Evolutionary conservation across 2,329 filamentous ascomycete genomes (phyloP).

Genomic region (Cercospora janseana): DNA sequence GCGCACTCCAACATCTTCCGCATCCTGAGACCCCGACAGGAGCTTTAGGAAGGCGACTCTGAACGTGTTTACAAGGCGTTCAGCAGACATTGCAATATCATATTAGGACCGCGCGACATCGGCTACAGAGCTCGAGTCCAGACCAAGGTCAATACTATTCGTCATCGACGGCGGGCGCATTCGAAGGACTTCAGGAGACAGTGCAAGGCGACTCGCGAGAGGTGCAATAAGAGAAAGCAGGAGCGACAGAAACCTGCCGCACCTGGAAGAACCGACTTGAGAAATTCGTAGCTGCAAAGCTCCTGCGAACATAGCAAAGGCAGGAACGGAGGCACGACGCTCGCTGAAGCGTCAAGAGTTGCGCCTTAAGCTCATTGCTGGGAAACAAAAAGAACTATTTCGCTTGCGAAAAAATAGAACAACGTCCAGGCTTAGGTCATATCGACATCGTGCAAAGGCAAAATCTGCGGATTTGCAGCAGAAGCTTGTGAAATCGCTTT

Average conservation of each 20-base stretch:
- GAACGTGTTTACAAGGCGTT: constrained; percentile 3
- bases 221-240: background rate
- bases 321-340: background rate
- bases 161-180: constrained; percentile 7
- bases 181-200: constrained; percentile 8
- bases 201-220: constrained; percentile 2
- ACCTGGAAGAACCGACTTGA: background rate
- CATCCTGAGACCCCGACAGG: background rate
- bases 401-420: constrained; percentile 3
- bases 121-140: constrained; percentile 11
- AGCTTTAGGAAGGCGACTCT: constrained; percentile 4
- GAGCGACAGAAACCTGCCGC: background rate
- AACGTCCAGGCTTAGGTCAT: constrained; percentile 1
- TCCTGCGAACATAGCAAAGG: constrained; percentile 8
- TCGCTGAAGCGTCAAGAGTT: background rate
- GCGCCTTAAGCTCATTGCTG: background rate
- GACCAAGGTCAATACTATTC: constrained; percentile 10
- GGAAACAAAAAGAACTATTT: constrained; percentile 2
- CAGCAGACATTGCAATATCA: constrained; percentile 8
- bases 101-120: constrained; percentile 9
- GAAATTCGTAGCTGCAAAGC: background rate
- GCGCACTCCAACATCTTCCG: constrained; percentile 1
- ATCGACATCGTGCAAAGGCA: constrained; percentile 1
- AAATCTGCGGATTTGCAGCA: constrained; percentile 9
- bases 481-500: constrained; percentile 4